phyloP scores from a whole-genome alignment of 139 green algal species.

The Chlorella sorokiniana region DNA sequence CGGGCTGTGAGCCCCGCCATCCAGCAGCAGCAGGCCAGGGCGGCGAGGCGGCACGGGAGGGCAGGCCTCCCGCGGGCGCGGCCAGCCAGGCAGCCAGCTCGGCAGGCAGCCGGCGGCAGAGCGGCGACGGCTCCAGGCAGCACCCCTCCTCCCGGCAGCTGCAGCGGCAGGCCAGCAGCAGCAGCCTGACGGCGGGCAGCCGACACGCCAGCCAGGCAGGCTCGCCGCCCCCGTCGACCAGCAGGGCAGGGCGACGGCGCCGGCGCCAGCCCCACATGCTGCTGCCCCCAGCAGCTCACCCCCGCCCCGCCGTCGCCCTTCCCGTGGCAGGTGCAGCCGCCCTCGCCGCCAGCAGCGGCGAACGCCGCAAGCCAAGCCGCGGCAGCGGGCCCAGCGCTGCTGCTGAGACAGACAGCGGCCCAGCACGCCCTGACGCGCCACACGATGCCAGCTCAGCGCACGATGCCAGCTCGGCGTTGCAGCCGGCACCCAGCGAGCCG shows the following conservation, averaged over 20 bases:
- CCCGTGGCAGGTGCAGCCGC: not conserved
- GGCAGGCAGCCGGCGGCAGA: slow-evolving; percentile 27
- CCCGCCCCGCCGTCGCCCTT: slow-evolving; percentile 14
- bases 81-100: not conserved
- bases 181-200: slow-evolving; percentile 16
- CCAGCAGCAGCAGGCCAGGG: not conserved
- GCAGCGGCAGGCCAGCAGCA: not conserved
- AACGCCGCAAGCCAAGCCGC: slow-evolving; percentile 1
- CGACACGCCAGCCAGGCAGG: slow-evolving; percentile 10
- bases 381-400: not conserved
- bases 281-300: not conserved
- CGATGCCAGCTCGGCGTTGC: not conserved
- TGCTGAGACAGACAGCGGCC: not conserved
- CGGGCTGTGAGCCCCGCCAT: slow-evolving; percentile 32
- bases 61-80: not conserved
- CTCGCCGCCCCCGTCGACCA: not conserved
- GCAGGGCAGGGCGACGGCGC: not conserved
- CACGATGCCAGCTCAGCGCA: not conserved
- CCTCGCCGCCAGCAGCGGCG: not conserved
- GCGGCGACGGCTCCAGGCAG: slow-evolving; percentile 15
- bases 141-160: not conserved
- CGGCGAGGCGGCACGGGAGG: not conserved
- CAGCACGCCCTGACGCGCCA: not conserved
- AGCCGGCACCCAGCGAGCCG: not conserved
- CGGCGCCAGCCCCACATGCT: not conserved